A percentile compares a stretch with the other conserved stretches of the same genome.
Evolutionary conservation across 2,329 filamentous ascomycete genomes (phyloP).

Genomic region (Elsinoe necatrix): DNA sequence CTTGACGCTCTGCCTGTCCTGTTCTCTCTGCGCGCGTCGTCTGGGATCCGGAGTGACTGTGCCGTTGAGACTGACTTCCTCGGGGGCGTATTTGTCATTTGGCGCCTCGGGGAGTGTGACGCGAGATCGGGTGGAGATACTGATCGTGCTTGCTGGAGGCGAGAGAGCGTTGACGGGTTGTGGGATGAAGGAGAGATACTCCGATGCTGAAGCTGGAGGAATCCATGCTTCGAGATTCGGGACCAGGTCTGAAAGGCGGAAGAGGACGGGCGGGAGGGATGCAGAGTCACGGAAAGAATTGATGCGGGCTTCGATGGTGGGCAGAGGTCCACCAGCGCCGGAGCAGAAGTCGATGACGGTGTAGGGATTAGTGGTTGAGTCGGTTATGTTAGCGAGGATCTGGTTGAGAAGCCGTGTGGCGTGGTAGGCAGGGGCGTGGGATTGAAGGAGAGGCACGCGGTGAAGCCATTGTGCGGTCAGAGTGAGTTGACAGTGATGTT

Average conservation of each 20-base stretch:
- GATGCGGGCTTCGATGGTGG: conserved; percentile 30
- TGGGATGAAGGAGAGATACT: conserved; percentile 52
- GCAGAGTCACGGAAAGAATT: conserved; percentile 23
- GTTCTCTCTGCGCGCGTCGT: neutral
- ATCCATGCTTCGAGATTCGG: conserved; percentile 34
- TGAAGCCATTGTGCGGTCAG: conserved; percentile 57
- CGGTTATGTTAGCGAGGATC: conserved; percentile 23
- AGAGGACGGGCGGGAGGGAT: conserved; percentile 27
- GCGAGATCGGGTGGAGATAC: neutral
- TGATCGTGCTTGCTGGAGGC: conserved; percentile 38
- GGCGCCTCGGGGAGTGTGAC: neutral
- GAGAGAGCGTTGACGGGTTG: conserved; percentile 57
- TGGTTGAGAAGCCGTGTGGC: conserved; percentile 50
- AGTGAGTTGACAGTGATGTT: conserved; percentile 55
- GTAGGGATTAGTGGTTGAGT: conserved; percentile 46
- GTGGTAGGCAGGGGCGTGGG: conserved; percentile 49
- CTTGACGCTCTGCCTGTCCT: neutral
- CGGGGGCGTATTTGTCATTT: neutral
- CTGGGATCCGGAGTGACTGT: neutral
- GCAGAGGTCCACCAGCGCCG: conserved; percentile 51
- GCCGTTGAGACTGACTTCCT: neutral
- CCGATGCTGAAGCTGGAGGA: conserved; percentile 22
- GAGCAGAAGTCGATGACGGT: conserved; percentile 69
- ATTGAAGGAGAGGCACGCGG: conserved; percentile 50
- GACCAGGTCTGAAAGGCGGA: conserved; percentile 34